These are phyloP conservation scores for Striga hermonthica DNA, from an alignment of 305 asterid species.

Conservation along the genomic window DNA sequence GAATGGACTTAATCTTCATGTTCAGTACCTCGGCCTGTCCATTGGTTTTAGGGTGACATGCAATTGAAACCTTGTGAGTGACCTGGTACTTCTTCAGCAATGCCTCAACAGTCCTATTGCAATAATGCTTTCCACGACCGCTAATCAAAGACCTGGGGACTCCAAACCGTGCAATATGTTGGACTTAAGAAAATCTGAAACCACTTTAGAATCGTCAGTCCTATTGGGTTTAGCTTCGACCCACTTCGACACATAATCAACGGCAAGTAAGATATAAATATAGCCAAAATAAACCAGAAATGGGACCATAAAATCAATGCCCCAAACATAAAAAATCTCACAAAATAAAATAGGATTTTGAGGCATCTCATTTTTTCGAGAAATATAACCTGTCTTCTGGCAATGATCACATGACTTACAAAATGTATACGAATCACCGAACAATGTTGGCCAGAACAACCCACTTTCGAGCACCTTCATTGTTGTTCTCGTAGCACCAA, in stretches of 20 bases:
- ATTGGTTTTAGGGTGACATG: background rate
- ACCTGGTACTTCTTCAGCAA: background rate
- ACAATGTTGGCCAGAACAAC: background rate
- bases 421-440: background rate
- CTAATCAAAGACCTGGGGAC: slow-evolving; percentile 6
- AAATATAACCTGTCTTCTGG: background rate
- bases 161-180: slow-evolving; percentile 8
- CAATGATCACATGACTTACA: background rate
- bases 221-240: background rate
- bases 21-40: background rate
- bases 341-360: background rate
- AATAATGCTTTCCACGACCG: slow-evolving; percentile 3
- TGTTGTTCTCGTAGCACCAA: background rate
- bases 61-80: background rate
- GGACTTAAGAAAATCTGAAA: background rate
- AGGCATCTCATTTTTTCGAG: background rate
- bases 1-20: too few species aligned
- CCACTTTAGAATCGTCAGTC: background rate
- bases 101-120: background rate
- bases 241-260: too few species aligned
- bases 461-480: background rate
- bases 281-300: too few species aligned
- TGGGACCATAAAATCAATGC: too few species aligned
- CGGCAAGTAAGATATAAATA: too few species aligned
- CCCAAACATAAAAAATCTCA: too few species aligned